A percentile compares a stretch with the other conserved stretches of the same genome.
phyloP scores from a whole-genome alignment of 768 basidiomycete species.

The Phylloporus sp. region DNA sequence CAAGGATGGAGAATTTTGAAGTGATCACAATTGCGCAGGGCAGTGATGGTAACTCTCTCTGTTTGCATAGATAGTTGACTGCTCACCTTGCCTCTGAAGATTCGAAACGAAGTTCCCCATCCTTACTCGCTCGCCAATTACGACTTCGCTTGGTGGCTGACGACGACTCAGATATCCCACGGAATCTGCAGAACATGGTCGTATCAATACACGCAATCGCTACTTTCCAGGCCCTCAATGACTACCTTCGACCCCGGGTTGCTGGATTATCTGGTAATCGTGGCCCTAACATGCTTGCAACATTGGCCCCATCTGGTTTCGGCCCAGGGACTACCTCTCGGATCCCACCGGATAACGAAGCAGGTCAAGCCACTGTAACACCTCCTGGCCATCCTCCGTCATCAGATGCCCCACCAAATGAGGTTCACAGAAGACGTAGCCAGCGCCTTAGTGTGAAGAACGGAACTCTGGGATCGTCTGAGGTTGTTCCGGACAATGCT shows the following conservation, averaged over 20 bases:
- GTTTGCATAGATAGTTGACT: background rate
- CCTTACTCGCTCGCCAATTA: conserved; percentile 87
- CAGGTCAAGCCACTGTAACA: conserved; percentile 29
- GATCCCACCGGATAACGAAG: conserved; percentile 32
- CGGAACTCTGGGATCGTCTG: conserved; percentile 21
- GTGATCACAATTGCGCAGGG: conserved; percentile 86
- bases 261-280: conserved; percentile 65
- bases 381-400: conserved; percentile 27
- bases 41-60: conserved; percentile 56
- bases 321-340: conserved; percentile 45
- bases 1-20: conserved; percentile 93
- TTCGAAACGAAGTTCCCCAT: conserved; percentile 86
- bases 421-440: conserved; percentile 68
- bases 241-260: conserved; percentile 90
- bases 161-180: conserved; percentile 86
- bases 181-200: conserved; percentile 82
- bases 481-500: conserved; percentile 9
- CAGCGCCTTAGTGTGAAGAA: conserved; percentile 78
- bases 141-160: conserved; percentile 86
- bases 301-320: conserved; percentile 75
- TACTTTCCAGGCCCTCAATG: conserved; percentile 94
- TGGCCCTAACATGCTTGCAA: conserved; percentile 87
- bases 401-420: conserved; percentile 34
- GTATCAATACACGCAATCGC: conserved; percentile 98
- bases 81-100: conserved; percentile 41